phyloP scores from a whole-genome alignment of 108 stramenopile species.

The Aureococcus anophagefferens region DNA sequence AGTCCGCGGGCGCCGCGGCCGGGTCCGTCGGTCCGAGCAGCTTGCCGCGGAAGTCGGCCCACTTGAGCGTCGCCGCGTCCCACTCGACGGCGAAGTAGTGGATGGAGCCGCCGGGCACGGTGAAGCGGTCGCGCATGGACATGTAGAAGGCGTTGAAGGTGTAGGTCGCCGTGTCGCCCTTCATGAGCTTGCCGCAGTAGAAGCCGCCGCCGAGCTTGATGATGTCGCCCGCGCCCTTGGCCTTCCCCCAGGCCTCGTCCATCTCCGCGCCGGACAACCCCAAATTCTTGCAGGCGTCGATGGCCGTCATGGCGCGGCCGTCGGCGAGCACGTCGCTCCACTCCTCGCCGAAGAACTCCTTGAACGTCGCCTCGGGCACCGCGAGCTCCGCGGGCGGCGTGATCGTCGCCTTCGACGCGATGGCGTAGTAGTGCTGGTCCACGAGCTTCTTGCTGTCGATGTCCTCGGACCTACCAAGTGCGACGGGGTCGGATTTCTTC shows the following conservation, averaged over 20 bases:
- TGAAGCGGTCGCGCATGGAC: constrained; percentile 72
- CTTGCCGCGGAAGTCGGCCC: constrained; percentile 67
- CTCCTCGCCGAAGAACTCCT: constrained; percentile 68
- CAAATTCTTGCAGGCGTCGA: constrained; percentile 75
- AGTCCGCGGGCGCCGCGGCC: constrained; percentile 55
- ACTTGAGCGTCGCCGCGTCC: constrained; percentile 57
- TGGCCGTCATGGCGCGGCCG: constrained; percentile 66
- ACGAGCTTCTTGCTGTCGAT: constrained; percentile 80
- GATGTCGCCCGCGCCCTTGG: constrained; percentile 41
- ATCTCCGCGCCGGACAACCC: constrained; percentile 57
- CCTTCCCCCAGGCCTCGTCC: constrained; percentile 54
- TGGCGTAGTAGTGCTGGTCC: constrained; percentile 89
- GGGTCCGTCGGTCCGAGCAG: constrained; percentile 80
- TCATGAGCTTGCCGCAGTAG: constrained; percentile 68
- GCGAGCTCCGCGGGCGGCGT: constrained; percentile 66
- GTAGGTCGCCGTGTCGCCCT: constrained; percentile 46
- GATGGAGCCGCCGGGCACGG: constrained; percentile 58
- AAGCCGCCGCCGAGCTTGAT: constrained; percentile 90
- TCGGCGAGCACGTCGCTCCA: constrained; percentile 67
- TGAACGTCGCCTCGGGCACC: constrained; percentile 71
- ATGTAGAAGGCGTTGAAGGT: constrained; percentile 93
- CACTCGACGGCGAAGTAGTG: constrained; percentile 81
- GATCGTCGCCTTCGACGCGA: constrained; percentile 83
- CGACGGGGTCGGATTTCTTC: no score
- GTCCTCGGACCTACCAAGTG: no score